phyloP scores from a whole-genome alignment of 805 yeast genomes.

The Candida palmyrensis region DNA sequence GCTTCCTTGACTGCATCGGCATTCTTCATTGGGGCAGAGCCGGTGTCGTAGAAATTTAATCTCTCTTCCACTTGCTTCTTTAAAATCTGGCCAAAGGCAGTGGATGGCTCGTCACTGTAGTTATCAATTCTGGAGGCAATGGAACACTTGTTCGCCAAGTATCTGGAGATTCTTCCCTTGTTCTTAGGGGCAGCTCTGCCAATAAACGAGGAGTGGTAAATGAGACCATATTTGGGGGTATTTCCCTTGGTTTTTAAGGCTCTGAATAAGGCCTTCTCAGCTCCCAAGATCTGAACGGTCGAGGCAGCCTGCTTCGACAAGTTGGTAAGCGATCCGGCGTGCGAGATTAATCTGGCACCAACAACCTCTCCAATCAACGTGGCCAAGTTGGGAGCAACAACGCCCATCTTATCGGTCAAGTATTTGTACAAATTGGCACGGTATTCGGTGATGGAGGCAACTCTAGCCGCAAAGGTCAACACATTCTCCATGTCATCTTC shows the following conservation, averaged over 20 bases:
- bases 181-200: conserved; percentile 93
- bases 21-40: conserved; percentile 95
- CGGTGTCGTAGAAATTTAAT: conserved; percentile 91
- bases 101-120: conserved; percentile 91
- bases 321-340: conserved; percentile 96
- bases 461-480: conserved; percentile 87
- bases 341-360: conserved; percentile 97
- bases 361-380: conserved; percentile 98
- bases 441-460: conserved; percentile 87
- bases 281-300: conserved; percentile 96
- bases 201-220: conserved; percentile 90
- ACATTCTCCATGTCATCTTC: conserved; percentile 93
- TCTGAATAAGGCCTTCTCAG: conserved; percentile 94
- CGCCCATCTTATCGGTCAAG: conserved; percentile 92
- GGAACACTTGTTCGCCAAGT: conserved; percentile 97
- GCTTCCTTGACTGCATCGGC: conserved; percentile 93
- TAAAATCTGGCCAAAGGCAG: conserved; percentile 83
- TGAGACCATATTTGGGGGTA: conserved; percentile 94
- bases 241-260: conserved; percentile 95
- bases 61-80: conserved; percentile 98
- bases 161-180: conserved; percentile 98
- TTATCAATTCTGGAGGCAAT: conserved; percentile 98
- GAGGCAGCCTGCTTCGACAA: conserved; percentile 98
- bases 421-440: conserved; percentile 79
- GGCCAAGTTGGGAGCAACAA: conserved; percentile 95